Evolutionary conservation across 2,329 filamentous ascomycete species (phyloP), one percentile per base, ranked within the genome.

Genomic region (Hyphodiscus sp.): DNA sequence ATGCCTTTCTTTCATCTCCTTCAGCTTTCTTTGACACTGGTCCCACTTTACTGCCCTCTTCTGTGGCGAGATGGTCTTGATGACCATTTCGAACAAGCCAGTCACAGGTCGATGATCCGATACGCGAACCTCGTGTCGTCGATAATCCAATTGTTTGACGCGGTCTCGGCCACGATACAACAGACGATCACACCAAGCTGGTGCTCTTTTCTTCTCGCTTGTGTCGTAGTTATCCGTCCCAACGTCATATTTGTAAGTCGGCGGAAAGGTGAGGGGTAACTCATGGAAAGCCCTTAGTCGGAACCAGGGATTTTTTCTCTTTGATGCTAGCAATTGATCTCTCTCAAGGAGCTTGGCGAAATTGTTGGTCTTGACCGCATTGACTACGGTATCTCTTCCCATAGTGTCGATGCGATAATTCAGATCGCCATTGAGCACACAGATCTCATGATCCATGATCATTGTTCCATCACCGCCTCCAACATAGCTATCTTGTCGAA

Each of bases 381-480:
- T 86, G 51, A 97, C 87, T 2, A 99, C 92, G 0, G 89, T 91
- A 65, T 97, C 90, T 48, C 94, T 88, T 18, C 90, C 90, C 82
- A 97, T 96, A 20, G 91, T 91, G 69, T 99, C 94, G 65, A 99
- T 97, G 57, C 94, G 91, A 70, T 99, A 99, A 71, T 99, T 99
- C 48, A 99, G 78, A 68, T 99, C 94, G 26, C 94, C 94, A 64
- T 97, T 97, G 43, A 97, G 73, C 47, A 99, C 83, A 69, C 92
- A 96, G n/a, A 99, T 86, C 71, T 99, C 94, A 67, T 99, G 94
- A 66, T 99, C 94, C 54, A 97, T 77, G 54, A 99, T 89, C 86
- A 96, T 91, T 42, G 84, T 86, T 7, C 94, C 94, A 67, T 99
- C 94, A 45, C 94, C 94, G n/a, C 94, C 94, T 23, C 90, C 89